phyloP scores from a whole-genome alignment of 1,284 basidiomycete species.

The Tetrapyrgos nigripes region DNA sequence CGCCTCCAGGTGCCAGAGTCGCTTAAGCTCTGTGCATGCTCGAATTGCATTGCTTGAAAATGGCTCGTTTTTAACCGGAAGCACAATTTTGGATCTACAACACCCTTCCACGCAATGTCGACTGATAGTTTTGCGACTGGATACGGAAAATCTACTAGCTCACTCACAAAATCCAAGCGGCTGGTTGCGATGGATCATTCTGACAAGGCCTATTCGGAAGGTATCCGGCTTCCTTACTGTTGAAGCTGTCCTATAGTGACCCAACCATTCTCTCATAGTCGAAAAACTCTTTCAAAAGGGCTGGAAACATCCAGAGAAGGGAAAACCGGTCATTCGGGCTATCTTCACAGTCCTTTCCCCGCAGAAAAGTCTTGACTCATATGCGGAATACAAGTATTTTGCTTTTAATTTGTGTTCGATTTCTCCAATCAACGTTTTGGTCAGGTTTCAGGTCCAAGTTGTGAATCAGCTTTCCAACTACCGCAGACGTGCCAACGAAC shows the following conservation, averaged over 20 bases:
- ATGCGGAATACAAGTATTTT: constrained; percentile 54
- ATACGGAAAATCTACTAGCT: not conserved
- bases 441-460: constrained; percentile 35
- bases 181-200: constrained; percentile 23
- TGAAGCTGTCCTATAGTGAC: not conserved
- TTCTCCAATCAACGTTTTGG: not conserved
- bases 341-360: constrained; percentile 60
- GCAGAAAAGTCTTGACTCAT: constrained; percentile 50
- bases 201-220: constrained; percentile 22
- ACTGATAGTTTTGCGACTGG: not conserved
- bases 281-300: constrained; percentile 55
- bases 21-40: too few relatives aligned
- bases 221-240: constrained; percentile 6
- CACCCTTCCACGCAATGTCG: not conserved
- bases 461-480: constrained; percentile 19
- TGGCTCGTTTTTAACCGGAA: not conserved
- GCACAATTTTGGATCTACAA: too few relatives aligned
- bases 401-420: not conserved
- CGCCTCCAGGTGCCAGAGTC: too few relatives aligned
- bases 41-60: not conserved
- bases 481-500: constrained; percentile 51
- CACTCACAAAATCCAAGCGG: not conserved
- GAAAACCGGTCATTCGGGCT: constrained; percentile 52
- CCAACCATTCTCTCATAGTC: constrained; percentile 38
- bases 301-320: constrained; percentile 64